Evolutionary conservation across 2,329 filamentous ascomycete species (phyloP).

Genomic region (Scopulariopsis brevicaulis): DNA sequence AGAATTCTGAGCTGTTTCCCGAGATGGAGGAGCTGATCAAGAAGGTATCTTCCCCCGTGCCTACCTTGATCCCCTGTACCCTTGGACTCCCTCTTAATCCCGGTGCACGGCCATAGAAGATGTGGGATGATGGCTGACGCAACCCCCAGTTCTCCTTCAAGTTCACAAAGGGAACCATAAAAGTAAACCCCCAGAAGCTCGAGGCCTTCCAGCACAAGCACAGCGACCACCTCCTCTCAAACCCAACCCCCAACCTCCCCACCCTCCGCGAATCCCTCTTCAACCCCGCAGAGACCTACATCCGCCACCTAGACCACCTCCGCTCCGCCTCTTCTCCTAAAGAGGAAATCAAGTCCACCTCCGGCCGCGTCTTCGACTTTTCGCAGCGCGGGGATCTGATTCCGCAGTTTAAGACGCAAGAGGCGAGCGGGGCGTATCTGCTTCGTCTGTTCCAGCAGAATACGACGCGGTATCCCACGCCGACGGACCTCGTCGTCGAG

Average conservation of each 20-base stretch:
- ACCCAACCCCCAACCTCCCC: neutral
- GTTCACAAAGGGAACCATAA: constrained; percentile 84
- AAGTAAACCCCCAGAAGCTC: constrained; percentile 71
- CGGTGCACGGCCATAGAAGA: neutral
- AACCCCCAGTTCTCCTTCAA: constrained; percentile 60
- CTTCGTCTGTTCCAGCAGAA: constrained; percentile 5
- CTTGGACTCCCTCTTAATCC: neutral
- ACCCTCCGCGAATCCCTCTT: neutral
- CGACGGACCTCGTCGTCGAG: constrained; percentile 11
- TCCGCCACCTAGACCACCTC: neutral
- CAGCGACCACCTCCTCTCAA: constrained; percentile 19
- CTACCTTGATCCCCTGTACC: neutral
- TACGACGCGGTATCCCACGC: constrained; percentile 7
- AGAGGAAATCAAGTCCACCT: neutral
- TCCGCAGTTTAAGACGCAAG: neutral
- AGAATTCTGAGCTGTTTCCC: constrained; percentile 53
- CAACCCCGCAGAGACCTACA: neutral
- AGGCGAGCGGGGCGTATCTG: constrained; percentile 3
- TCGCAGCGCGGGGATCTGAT: neutral
- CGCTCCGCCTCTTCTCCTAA: neutral
- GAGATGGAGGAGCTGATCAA: constrained; percentile 58
- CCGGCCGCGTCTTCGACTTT: neutral
- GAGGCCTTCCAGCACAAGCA: constrained; percentile 68
- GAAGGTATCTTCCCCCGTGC: constrained; percentile 36
- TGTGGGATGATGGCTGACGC: neutral